Base-by-base conservation (phyloP, 148 eudicot species). In the Chenopodium quinoa region DNA sequence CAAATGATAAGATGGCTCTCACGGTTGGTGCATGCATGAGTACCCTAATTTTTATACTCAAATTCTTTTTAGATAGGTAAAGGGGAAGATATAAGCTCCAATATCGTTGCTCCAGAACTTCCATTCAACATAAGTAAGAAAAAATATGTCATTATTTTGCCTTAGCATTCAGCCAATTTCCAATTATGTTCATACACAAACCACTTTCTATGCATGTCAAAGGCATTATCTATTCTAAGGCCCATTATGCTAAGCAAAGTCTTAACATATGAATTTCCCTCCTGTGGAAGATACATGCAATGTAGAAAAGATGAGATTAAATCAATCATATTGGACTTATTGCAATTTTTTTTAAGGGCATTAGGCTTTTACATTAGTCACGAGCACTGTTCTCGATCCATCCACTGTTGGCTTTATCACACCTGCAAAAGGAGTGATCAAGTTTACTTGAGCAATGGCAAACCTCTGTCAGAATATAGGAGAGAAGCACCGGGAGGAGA, bases 341-440 rank as follows among this genome's bases (percentile, higher is more conserved):
- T 58, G 58, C 14, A 58, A 71, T 23, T 23, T 12, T 20, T 60
- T 70, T 2, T 31, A 75, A 62, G 48, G 23, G 13, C 13, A 40
- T 58, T 25, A 75, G 48, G 73, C 78, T 63, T 71, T 86, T 71
- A 89, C 91, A 79, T 89, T 89, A 79, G 87, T 78, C 71, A 83
- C 89, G 48, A 86, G 72, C 27, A 89, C 84, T 74, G 89, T 83
- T 83, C 89, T 89, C 76, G 85, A 81, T 72, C 81, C 83, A 50
- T 81, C 87, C 65, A 50, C 78, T 56, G 85, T 58, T 73, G 75
- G 71, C 78, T 85, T 81, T 34, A 60, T 9, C 69, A 75, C 63
- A 85, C 88, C 91, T 89, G 88, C 88, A 85, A 85, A 89, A 72
- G 83, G 52, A 34, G 47, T 75, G 37, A 77, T 82, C 71, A 65